Conservation (phyloP, 495 filamentous ascomycete genomes). For the Recurvomyces mirabilis region DNA sequence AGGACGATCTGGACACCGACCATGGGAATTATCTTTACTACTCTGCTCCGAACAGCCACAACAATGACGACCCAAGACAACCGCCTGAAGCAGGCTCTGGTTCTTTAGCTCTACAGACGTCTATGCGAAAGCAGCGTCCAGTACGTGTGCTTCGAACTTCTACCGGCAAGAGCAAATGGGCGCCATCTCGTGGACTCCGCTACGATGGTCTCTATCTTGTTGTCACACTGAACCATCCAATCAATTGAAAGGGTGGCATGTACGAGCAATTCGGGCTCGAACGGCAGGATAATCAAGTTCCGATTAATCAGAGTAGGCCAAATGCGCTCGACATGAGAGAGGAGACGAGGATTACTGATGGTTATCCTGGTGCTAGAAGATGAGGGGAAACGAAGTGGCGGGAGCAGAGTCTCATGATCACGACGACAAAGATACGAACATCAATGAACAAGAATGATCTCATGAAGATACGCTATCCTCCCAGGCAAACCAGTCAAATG, state of each 20-base stretch:
- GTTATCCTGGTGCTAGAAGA: too few relatives aligned
- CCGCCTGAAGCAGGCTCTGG: not conserved
- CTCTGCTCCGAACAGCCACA: not conserved
- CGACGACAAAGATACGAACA: too few relatives aligned
- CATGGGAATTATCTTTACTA: not conserved
- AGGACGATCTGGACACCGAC: not conserved
- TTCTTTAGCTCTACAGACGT: not conserved
- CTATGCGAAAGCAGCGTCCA: not conserved
- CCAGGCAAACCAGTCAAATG: conserved; percentile 9
- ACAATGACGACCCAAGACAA: not conserved
- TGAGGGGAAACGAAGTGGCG: too few relatives aligned
- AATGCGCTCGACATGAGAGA: too few relatives aligned
- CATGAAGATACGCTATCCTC: too few relatives aligned
- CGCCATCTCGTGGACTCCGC: not conserved
- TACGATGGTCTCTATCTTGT: not conserved
- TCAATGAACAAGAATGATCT: too few relatives aligned
- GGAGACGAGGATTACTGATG: too few relatives aligned
- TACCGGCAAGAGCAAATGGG: not conserved
- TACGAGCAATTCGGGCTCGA: not conserved
- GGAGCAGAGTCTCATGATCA: too few relatives aligned
- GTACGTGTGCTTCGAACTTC: not conserved
- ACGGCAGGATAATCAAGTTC: not conserved
- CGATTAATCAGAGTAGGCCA: too few relatives aligned
- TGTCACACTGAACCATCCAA: not conserved
- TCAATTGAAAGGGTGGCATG: not conserved